A percentile compares a stretch with the other conserved stretches of the same genome.
phyloP scores from a whole-genome alignment of 805 yeast genomes.

The Metschnikowia reukaufii region DNA sequence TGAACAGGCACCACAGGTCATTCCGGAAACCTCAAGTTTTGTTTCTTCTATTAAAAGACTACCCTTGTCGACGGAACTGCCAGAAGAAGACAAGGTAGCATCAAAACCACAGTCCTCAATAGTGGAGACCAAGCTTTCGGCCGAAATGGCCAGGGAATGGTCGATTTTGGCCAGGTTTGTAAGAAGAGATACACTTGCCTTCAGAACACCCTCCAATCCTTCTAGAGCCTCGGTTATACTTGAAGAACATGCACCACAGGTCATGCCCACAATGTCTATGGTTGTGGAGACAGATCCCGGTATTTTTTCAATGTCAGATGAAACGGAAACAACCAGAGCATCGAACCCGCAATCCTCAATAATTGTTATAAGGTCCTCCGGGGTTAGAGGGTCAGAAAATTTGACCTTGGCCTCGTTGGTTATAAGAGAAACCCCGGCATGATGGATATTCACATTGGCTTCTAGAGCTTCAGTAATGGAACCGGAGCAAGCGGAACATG shows the following conservation, averaged over 20 bases:
- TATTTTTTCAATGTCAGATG: not conserved
- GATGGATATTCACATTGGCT: constrained; percentile 15
- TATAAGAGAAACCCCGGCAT: constrained; percentile 25
- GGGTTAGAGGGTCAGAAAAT: constrained; percentile 4
- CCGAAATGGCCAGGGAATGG: constrained; percentile 7
- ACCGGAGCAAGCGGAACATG: constrained; percentile 28
- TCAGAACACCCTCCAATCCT: constrained; percentile 10
- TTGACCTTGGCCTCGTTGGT: constrained; percentile 29
- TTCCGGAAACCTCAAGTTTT: constrained; percentile 57
- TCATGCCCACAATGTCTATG: constrained; percentile 18
- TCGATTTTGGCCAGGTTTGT: constrained; percentile 16
- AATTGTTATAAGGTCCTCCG: constrained; percentile 6
- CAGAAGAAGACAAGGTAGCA: constrained; percentile 15
- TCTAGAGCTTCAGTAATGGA: constrained; percentile 24
- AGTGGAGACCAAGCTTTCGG: constrained; percentile 8
- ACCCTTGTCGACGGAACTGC: not conserved
- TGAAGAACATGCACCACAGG: constrained; percentile 22
- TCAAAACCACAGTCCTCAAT: constrained; percentile 37
- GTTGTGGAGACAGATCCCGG: not conserved
- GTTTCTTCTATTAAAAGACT: not conserved
- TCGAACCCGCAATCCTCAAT: constrained; percentile 22
- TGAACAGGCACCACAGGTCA: constrained; percentile 91
- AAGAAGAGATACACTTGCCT: constrained; percentile 19
- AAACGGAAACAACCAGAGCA: constrained; percentile 11
- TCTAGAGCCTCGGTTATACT: constrained; percentile 20